Evolutionary conservation across 1,284 basidiomycete genomes (phyloP).

Genomic region (Trametes hirsuta): DNA sequence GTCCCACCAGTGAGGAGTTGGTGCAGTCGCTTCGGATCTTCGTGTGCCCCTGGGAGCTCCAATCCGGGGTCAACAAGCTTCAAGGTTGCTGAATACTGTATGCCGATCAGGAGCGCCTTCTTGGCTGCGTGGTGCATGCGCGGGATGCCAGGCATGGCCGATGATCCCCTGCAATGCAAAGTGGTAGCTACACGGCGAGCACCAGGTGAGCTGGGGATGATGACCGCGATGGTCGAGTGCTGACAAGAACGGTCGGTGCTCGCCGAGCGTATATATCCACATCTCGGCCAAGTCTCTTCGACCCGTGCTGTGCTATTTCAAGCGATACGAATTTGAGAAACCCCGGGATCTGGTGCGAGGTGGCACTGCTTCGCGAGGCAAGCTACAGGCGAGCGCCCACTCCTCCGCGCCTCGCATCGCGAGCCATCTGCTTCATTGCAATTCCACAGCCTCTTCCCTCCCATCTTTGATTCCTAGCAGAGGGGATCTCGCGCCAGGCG

Average conservation of each 20-base stretch:
- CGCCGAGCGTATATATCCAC: background rate
- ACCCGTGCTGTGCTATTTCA: conserved; percentile 6
- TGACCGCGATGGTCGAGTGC: background rate
- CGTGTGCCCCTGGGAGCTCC: conserved; percentile 19
- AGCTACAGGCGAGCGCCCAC: conserved; percentile 4
- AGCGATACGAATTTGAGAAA: conserved; percentile 9
- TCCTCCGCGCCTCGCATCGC: conserved; percentile 4
- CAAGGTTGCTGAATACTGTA: conserved; percentile 14
- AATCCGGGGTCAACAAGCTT: background rate
- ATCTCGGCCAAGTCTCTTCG: background rate
- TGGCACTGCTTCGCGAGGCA: conserved; percentile 9
- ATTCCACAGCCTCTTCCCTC: background rate
- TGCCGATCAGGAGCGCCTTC: conserved; percentile 23
- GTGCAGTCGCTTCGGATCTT: conserved; percentile 15
- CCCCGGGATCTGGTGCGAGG: background rate
- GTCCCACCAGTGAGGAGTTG: conserved; percentile 16
- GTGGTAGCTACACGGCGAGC: background rate
- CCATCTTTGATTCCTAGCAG: background rate
- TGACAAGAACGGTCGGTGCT: background rate
- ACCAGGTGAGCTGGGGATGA: background rate
- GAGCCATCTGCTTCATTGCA: background rate
- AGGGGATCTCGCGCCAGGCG: background rate
- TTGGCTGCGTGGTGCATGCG: conserved; percentile 6
- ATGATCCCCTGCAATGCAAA: background rate
- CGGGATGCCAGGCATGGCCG: conserved; percentile 2